These are phyloP conservation scores for Phyllostachys edulis DNA, from an alignment of 176 grass and related monocot species.

Conservation along the genomic window DNA sequence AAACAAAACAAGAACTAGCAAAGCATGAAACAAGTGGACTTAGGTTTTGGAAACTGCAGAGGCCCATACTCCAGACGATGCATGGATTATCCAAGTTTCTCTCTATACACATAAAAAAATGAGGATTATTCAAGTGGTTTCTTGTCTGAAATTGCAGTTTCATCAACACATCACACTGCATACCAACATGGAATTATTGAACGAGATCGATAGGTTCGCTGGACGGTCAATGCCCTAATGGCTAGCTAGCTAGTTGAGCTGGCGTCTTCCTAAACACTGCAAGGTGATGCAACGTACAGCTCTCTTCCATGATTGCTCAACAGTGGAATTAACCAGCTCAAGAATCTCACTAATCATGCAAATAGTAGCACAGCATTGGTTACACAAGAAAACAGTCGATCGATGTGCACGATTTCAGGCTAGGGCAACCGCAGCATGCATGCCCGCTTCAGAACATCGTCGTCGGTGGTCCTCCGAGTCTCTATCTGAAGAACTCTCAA, in stretches of 20 bases:
- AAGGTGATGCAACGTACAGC: not conserved
- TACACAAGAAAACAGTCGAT: not conserved
- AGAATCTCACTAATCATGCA: not conserved
- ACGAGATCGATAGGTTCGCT: not conserved
- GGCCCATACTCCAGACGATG: not conserved
- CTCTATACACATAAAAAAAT: too few relatives aligned
- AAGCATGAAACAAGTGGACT: too few relatives aligned
- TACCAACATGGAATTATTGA: not conserved
- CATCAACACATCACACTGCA: not conserved
- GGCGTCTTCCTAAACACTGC: conserved; percentile 24
- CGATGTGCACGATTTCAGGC: not conserved
- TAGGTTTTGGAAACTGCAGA: not conserved
- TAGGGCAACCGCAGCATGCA: not conserved
- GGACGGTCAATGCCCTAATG: conserved; percentile 19
- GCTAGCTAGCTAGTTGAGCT: not conserved
- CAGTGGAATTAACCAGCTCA: conserved; percentile 8
- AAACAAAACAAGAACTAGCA: too few relatives aligned
- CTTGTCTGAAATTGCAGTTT: not conserved
- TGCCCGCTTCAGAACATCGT: not conserved
- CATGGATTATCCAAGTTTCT: not conserved
- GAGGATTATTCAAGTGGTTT: not conserved
- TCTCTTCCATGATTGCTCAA: not conserved
- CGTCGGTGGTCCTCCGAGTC: conserved; percentile 41
- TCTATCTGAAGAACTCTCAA: not conserved
- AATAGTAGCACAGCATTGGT: not conserved